Base-by-base conservation (phyloP, 768 basidiomycete genomes). In the Phanerodontia chrysosporium region DNA sequence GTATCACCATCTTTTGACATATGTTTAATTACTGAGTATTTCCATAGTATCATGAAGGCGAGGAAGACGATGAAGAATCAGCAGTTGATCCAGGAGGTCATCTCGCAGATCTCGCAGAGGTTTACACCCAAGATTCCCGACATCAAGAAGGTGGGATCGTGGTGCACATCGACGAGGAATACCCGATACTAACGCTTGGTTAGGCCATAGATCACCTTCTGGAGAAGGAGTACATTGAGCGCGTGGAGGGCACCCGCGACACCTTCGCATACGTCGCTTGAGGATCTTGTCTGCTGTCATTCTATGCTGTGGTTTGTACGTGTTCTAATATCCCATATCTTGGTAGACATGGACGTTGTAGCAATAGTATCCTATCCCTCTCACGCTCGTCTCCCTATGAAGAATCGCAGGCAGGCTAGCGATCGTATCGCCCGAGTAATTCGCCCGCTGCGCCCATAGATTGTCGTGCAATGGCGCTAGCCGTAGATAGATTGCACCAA, bases 191-290 rank as follows among this genome's bases (percentile, higher is more conserved):
- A 12, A 51, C 60, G 21, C 12, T 9, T 21, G 18, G 13, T 13
- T 59, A 91, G 89, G 91, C 92, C 2, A 96, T 98, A 59, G 94
- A 96, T 69, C 86, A 86, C 14, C 77, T 98, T 21, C 78, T 98
- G 49, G 96, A 98, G 77, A 96, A 96, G 76, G 96, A 99, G 72
- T 99, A 98, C 72, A 90, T 99, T 65, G 95, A 98, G 69, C 87
- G 96, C 29, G 89, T 93, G 14, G 92, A 94, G 22, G 91, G 88
- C 12, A 86, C 88, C n/a, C 87, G 89, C 69, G 94, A 96, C 74
- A 90, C 90, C 35, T 93, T 92, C 71, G 84, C 85, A 49, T 90
- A 90, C 69, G 82, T 88, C 64, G 87, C 87, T 59, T 89, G 74
- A 78, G 62, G 29, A 22, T 45, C 57, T 27, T 42, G 46, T 49